phyloP scores from a whole-genome alignment of 495 filamentous ascomycete genomes.

The Aeminium ludgeri region DNA sequence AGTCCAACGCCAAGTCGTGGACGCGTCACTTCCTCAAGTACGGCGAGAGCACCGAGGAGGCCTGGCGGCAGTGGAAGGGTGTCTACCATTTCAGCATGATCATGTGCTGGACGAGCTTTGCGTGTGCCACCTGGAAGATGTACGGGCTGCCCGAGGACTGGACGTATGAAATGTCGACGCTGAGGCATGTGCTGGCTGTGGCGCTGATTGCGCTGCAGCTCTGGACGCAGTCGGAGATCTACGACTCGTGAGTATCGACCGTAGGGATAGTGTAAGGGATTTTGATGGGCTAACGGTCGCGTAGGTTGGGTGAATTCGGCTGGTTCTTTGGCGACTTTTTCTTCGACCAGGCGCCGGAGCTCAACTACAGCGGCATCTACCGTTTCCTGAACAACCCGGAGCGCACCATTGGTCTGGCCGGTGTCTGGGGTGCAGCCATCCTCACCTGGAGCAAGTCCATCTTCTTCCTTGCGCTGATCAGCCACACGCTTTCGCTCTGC shows the following conservation, averaged over 20 bases:
- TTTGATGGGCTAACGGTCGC: neutral
- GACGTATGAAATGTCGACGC: conserved; percentile 63
- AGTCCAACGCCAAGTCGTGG: conserved; percentile 82
- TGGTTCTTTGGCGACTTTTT: conserved; percentile 99
- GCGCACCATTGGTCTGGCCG: conserved; percentile 79
- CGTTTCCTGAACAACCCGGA: conserved; percentile 96
- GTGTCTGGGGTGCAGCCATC: conserved; percentile 88
- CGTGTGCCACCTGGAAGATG: conserved; percentile 91
- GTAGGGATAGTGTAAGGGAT: too few species aligned
- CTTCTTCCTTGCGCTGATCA: conserved; percentile 67
- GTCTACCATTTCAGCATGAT: conserved; percentile 83
- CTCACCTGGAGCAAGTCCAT: conserved; percentile 76
- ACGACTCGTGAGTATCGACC: conserved; percentile 43
- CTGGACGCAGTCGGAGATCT: conserved; percentile 87
- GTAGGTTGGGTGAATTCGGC: conserved; percentile 72
- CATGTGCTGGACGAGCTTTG: conserved; percentile 75
- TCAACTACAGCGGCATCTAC: conserved; percentile 95
- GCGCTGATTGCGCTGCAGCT: conserved; percentile 72
- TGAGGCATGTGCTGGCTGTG: conserved; percentile 71
- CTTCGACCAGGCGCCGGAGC: conserved; percentile 69
- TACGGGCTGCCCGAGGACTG: conserved; percentile 72
- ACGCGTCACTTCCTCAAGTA: conserved; percentile 95
- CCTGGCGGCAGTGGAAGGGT: conserved; percentile 96
- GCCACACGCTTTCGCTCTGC: conserved; percentile 64
- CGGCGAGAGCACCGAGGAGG: conserved; percentile 74